Evolutionary conservation across 164 flowering plant species (phyloP).

Genomic region (Stephania japonica): DNA sequence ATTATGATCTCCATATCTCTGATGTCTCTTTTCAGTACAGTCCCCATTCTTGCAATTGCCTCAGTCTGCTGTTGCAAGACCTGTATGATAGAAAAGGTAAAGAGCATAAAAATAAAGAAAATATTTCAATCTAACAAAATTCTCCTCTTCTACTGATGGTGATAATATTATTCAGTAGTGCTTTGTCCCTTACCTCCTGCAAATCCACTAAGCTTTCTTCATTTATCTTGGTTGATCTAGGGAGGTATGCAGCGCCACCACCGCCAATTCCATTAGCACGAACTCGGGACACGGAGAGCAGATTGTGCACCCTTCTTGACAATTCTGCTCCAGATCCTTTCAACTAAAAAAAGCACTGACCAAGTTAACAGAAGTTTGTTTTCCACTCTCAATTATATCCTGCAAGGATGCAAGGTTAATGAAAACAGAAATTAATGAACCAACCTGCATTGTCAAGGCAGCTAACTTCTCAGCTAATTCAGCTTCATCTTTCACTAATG

Average conservation of each 20-base stretch:
- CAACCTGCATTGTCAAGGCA: constrained; percentile 76
- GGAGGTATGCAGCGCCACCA: constrained; percentile 60
- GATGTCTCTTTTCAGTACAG: constrained; percentile 77
- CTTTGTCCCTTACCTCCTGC: constrained; percentile 69
- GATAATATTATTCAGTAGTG: neutral
- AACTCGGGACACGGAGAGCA: constrained; percentile 65
- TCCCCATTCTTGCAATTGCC: constrained; percentile 86
- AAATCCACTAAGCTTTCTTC: constrained; percentile 85
- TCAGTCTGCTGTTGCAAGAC: constrained; percentile 94
- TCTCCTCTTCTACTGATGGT: neutral
- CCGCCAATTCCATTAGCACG: constrained; percentile 60
- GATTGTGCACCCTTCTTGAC: constrained; percentile 83
- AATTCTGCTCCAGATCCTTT: constrained; percentile 97
- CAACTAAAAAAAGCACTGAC: constrained; percentile 35
- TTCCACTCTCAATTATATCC: neutral
- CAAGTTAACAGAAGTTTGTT: constrained; percentile 15
- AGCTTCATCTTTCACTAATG: constrained; percentile 79
- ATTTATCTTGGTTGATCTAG: constrained; percentile 83
- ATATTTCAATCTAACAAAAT: neutral
- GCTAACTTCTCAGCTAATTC: constrained; percentile 91
- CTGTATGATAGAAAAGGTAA: constrained; percentile 27
- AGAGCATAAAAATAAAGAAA: neutral
- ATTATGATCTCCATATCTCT: constrained; percentile 88
- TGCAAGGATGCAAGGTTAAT: neutral
- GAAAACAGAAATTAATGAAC: constrained; percentile 22